Evolutionary conservation across 164 flowering plant genomes (phyloP).

Genomic region (Aristolochia contorta): DNA sequence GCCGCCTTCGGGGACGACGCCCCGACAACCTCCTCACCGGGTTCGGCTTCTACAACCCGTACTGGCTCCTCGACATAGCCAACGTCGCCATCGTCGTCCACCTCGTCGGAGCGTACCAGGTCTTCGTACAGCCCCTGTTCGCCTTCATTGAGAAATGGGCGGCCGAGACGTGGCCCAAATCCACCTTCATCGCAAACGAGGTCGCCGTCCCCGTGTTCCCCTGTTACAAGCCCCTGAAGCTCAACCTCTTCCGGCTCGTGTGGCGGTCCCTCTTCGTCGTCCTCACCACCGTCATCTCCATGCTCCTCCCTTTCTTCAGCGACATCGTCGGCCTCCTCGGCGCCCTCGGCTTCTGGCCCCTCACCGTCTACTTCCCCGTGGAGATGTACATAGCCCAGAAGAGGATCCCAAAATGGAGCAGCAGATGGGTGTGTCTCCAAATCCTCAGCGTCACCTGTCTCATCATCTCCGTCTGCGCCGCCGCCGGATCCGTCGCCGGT

Average conservation of each 20-base stretch:
- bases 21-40: slow-evolving; percentile 55
- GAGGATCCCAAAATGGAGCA: slow-evolving; percentile 49
- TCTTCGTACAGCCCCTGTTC: slow-evolving; percentile 51
- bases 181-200: slow-evolving; percentile 33
- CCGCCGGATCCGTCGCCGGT: slow-evolving; percentile 56
- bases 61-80: slow-evolving; percentile 57
- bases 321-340: slow-evolving; percentile 62
- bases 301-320: slow-evolving; percentile 76
- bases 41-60: slow-evolving; percentile 58
- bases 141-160: slow-evolving; percentile 54
- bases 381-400: slow-evolving; percentile 64
- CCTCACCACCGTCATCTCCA: slow-evolving; percentile 47
- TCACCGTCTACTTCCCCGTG: slow-evolving; percentile 65
- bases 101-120: slow-evolving; percentile 68
- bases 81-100: slow-evolving; percentile 56
- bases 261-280: slow-evolving; percentile 57
- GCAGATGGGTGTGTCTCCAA: slow-evolving; percentile 52
- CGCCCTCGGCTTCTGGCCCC: slow-evolving; percentile 69
- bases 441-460: slow-evolving; percentile 48
- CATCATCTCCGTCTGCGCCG: slow-evolving; percentile 45
- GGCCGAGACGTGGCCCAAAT: slow-evolving; percentile 27
- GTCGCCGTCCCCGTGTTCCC: slow-evolving; percentile 29
- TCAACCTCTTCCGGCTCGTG: slow-evolving; percentile 47
- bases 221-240: slow-evolving; percentile 21
- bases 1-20: slow-evolving; percentile 56